A percentile compares a stretch with the other conserved stretches of the same genome.
These are phyloP conservation scores for Chenopodium album DNA, from an alignment of 148 eudicot genomes.

Conservation along the genomic window DNA sequence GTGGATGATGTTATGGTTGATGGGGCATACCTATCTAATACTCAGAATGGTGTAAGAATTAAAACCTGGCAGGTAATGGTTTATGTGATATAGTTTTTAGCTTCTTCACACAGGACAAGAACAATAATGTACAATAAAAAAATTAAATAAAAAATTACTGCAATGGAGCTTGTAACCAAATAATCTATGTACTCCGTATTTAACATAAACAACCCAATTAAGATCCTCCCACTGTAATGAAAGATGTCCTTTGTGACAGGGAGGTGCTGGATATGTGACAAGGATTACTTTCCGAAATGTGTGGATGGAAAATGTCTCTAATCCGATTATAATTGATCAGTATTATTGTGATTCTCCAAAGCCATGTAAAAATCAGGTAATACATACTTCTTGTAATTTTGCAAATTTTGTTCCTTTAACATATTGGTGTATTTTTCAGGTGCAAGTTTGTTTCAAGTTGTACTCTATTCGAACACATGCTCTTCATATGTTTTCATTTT, in stretches of 20 bases:
- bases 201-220: background rate
- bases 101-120: background rate
- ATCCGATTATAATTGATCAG: constrained; percentile 91
- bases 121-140: background rate
- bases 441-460: background rate
- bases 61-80: constrained; percentile 94
- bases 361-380: constrained; percentile 81
- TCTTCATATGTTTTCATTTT: background rate
- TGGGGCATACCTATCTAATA: constrained; percentile 57
- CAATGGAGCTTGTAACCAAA: background rate
- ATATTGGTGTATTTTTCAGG: background rate
- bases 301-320: constrained; percentile 76
- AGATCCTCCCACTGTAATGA: background rate
- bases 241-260: constrained; percentile 39
- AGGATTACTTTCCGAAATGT: constrained; percentile 58
- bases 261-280: constrained; percentile 77
- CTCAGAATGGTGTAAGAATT: constrained; percentile 86
- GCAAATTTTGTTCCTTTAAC: background rate
- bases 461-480: background rate
- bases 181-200: background rate
- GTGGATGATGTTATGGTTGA: constrained; percentile 61
- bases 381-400: background rate
- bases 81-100: background rate
- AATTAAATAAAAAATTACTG: too few species aligned
- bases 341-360: constrained; percentile 65